Conservation (phyloP, 192 early-diverging fungal species). For the Martensiomyces pterosporus region DNA sequence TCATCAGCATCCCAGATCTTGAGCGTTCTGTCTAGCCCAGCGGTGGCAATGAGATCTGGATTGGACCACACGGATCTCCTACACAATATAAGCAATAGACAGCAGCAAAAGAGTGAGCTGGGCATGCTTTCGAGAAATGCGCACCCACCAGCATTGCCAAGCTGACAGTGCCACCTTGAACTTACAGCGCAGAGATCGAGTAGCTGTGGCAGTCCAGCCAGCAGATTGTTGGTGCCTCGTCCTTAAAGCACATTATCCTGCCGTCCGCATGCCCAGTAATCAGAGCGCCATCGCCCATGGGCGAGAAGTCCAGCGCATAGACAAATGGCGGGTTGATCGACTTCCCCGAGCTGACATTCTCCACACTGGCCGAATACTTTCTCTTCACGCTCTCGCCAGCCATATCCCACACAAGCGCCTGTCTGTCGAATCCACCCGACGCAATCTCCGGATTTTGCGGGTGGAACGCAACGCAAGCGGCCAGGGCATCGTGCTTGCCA, state of each 20-base stretch:
- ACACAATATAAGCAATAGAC: too few species aligned
- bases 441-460: constrained; percentile 22
- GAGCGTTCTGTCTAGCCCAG: constrained; percentile 32
- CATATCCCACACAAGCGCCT: constrained; percentile 40
- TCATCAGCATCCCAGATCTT: constrained; percentile 32
- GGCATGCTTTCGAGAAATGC: too few species aligned
- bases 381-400: constrained; percentile 10
- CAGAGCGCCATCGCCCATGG: constrained; percentile 9
- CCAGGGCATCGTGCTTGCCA: constrained; percentile 23
- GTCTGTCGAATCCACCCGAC: constrained; percentile 36
- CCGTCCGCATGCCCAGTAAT: constrained; percentile 49
- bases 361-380: not conserved
- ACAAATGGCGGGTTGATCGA: constrained; percentile 46
- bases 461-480: constrained; percentile 35
- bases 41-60: constrained; percentile 31
- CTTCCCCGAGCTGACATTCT: not conserved
- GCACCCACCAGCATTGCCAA: too few species aligned
- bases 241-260: constrained; percentile 27
- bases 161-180: not conserved
- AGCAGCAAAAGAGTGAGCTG: too few species aligned
- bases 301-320: constrained; percentile 38
- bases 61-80: constrained; percentile 34
- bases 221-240: not conserved
- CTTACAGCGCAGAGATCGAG: constrained; percentile 43
- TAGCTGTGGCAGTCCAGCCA: constrained; percentile 33